Percentiles rank a stretch among this genome's conserved stretches.
Evolutionary conservation across 2,329 filamentous ascomycete species (phyloP).

Genomic region (Alternaria triticimaculans): DNA sequence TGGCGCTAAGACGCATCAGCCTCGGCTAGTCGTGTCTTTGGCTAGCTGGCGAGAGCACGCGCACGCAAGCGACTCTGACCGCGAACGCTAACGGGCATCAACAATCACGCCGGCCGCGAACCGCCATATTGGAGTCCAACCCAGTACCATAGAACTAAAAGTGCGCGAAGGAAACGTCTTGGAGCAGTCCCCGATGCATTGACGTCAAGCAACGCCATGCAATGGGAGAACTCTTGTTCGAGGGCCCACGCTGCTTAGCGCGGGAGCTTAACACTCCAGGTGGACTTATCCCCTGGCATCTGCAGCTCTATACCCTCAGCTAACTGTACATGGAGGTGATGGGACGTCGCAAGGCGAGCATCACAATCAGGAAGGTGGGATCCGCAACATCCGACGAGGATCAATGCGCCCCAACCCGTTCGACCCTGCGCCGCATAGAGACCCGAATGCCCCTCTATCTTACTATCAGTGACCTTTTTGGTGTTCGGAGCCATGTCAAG

Average conservation of each 20-base stretch:
- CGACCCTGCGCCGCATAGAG: slow-evolving; percentile 1
- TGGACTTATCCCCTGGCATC: slow-evolving; percentile 24
- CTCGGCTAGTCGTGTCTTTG: slow-evolving; percentile 10
- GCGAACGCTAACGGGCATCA: slow-evolving; percentile 8
- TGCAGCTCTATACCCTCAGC: slow-evolving; percentile 10
- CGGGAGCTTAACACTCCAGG: slow-evolving; percentile 20
- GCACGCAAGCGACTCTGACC: slow-evolving; percentile 10
- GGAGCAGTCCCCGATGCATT: not conserved
- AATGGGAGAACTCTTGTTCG: slow-evolving; percentile 16
- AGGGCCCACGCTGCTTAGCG: slow-evolving; percentile 22
- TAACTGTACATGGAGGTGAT: slow-evolving; percentile 1
- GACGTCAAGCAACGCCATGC: slow-evolving; percentile 37
- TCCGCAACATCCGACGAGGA: not conserved
- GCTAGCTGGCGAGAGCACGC: slow-evolving; percentile 13
- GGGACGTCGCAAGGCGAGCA: not conserved
- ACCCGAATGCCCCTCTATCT: not conserved
- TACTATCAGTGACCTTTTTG: not conserved
- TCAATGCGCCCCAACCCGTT: not conserved
- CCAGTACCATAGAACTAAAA: not conserved
- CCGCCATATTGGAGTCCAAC: not conserved
- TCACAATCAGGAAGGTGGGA: slow-evolving; percentile 6
- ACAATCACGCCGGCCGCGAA: not conserved
- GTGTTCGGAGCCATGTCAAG: not conserved
- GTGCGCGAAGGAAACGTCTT: not conserved
- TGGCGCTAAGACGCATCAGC: slow-evolving; percentile 20